Evolutionary conservation across 2,329 filamentous ascomycete genomes (phyloP).

Genomic region (Xylariaceae sp.): DNA sequence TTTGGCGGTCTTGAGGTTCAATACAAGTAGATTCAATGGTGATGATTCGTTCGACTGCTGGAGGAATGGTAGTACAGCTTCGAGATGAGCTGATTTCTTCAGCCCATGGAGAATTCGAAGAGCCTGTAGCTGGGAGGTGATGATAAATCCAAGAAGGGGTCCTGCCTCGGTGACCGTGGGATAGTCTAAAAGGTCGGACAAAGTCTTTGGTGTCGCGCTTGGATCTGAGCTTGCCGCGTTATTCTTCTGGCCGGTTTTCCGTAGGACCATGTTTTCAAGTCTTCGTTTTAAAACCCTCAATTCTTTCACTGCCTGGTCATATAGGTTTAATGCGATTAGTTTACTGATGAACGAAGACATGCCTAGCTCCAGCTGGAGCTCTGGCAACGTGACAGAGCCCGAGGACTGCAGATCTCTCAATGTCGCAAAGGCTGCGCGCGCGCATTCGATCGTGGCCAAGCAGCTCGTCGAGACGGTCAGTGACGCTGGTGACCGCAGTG

Average conservation of each 20-base stretch:
- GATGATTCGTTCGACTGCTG: conserved; percentile 49
- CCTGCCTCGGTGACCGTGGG: conserved; percentile 37
- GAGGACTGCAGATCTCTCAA: conserved; percentile 55
- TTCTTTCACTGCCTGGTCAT: conserved; percentile 67
- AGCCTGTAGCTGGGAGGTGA: conserved; percentile 60
- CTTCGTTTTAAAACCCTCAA: conserved; percentile 61
- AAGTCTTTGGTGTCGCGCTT: conserved; percentile 36
- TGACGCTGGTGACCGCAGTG: conserved; percentile 21
- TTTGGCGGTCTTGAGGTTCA: conserved; percentile 37
- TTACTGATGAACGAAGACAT: conserved; percentile 67
- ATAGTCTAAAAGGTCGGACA: conserved; percentile 62
- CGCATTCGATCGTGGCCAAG: conserved; percentile 63
- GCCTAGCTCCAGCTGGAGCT: conserved; percentile 67
- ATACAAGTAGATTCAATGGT: conserved; percentile 52
- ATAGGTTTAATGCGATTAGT: conserved; percentile 59
- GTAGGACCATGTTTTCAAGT: conserved; percentile 40
- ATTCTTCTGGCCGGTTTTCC: conserved; percentile 27
- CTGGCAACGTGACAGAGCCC: conserved; percentile 50
- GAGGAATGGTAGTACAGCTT: conserved; percentile 53
- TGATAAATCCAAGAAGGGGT: conserved; percentile 49
- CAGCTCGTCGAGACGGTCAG: conserved; percentile 37
- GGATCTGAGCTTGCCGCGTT: conserved; percentile 27
- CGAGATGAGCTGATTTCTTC: conserved; percentile 56
- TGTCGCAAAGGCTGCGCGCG: conserved; percentile 61
- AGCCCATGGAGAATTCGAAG: conserved; percentile 58